Base-by-base conservation (phyloP, 306 rosid genomes). In the Fagus sylvatica region DNA sequence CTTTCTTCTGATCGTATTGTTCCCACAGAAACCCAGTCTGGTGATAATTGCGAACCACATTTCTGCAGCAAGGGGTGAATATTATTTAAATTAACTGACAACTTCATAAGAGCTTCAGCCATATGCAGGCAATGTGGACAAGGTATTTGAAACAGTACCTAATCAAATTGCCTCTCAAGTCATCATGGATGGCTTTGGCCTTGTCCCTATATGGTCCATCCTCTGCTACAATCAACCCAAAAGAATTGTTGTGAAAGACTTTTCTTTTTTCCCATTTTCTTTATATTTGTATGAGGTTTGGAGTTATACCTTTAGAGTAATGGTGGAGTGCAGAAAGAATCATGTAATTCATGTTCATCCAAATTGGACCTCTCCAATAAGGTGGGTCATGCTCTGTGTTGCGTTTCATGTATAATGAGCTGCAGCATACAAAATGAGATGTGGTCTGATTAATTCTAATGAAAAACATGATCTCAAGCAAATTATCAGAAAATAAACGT, bases 381-480 rank as follows among this genome's bases (percentile, higher is more conserved):
- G 98, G 99, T n/a, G 91, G 77, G n/a, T 91, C 99, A 32, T 93
- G 97, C 87, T 95, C 96, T 39, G 99, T 89, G 83, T 95, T 95
- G 80, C 74, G 80, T 81, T 93, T 95, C 98, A 95, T 93, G 91
- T 95, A 91, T 81, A 93, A 7, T 53, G 98, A 88, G 85, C 97
- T 93, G 82, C 9, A 34, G 2, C 60, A 68, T 33, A 71, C 40
- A 65, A 15, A 66, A 79, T 60, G 19, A 65, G 42, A 22, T 2
- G 28, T 17, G 54, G 73, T 43, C 59, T 62, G 15, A 32, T 64
- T 57, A 40, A 43, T 59, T 75, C 73, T 22, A 66, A 48, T n/a
- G 73, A 81, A 74, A 57, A 72, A 72, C 74, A 78, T 7, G 64
- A 57, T 74, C 81, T 49, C 76, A 48, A 78, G 41, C 51, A 74